Base-by-base conservation (phyloP, 164 flowering plant species). In the Piper betle region DNA sequence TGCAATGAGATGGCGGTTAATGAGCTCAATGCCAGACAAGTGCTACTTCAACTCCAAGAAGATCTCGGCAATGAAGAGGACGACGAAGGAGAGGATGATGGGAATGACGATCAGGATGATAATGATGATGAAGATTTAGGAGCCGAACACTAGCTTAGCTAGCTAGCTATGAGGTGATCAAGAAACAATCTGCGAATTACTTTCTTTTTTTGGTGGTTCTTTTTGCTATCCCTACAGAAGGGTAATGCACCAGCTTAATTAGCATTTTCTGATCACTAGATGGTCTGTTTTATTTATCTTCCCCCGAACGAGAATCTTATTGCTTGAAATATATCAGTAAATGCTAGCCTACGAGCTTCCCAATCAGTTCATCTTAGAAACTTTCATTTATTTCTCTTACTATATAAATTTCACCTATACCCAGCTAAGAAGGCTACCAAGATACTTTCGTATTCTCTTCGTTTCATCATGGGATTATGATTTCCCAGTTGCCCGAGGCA, bases 1-100 rank as follows among this genome's bases (percentile, higher is more conserved):
- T 54, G 13, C 20, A 54, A 41, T 17, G 42, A 10, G 7, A 42
- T 39, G 12, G 64, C 37, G 25, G 65, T 4, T 38, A 42, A 20
- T 42, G 57, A 16, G 15, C 17, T 39, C 17, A 46, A 25, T 15
- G 60, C 53, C 5, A 15, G 60, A 17, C 6, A 56, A 16, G 65
- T 58, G 39, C 60, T 58, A 20, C 60, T 58, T 37, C 48, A 58
- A 25, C 60, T 58, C n/a, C 60, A 40, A 39, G 46, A 38, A 58
- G 66, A 55, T 16, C 55, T 52, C 17, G 46, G 5, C 39, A 16
- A 39, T 1, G 48, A 58, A 12, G 57, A 39, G 13, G 62, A 52
- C 11, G 55, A 37, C 1, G 52, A 18, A 0, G 63, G 25, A 3
- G 39, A 39, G 0, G 58, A 52, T 4, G 50, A 59, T 2, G 58